Conservation (phyloP, 179 eudicot genomes). For the Heliamphora pulchella region DNA sequence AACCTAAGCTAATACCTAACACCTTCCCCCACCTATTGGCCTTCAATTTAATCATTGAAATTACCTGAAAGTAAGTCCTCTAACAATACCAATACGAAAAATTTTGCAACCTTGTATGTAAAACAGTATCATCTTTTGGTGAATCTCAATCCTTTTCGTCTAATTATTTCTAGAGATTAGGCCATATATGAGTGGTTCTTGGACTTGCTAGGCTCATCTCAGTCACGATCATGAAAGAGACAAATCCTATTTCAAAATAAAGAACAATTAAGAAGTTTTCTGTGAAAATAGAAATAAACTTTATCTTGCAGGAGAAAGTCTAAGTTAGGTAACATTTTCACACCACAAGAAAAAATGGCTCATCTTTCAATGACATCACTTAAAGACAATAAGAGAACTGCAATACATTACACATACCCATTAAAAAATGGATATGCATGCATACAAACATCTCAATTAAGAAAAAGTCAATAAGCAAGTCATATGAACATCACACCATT, state of each 20-base stretch:
- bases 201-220: neutral
- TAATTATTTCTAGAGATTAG: neutral
- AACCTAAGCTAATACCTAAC: neutral
- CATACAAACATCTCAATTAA: neutral
- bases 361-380: too few relatives aligned
- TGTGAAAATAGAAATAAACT: neutral
- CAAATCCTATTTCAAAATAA: neutral
- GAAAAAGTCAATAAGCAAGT: slow-evolving; percentile 5
- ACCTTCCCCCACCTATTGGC: neutral
- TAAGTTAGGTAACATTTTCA: neutral
- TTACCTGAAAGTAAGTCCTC: too few relatives aligned
- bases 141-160: neutral
- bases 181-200: neutral
- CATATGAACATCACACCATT: slow-evolving; percentile 24
- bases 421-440: neutral
- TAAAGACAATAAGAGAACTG: neutral
- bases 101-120: too few relatives aligned
- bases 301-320: neutral
- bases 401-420: neutral
- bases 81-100: too few relatives aligned
- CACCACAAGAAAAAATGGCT: neutral
- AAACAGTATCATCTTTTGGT: neutral
- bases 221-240: neutral
- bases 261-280: neutral
- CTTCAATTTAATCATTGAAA: too few relatives aligned